phyloP scores from a whole-genome alignment of 257 asterid species.

The Striga asiatica region DNA sequence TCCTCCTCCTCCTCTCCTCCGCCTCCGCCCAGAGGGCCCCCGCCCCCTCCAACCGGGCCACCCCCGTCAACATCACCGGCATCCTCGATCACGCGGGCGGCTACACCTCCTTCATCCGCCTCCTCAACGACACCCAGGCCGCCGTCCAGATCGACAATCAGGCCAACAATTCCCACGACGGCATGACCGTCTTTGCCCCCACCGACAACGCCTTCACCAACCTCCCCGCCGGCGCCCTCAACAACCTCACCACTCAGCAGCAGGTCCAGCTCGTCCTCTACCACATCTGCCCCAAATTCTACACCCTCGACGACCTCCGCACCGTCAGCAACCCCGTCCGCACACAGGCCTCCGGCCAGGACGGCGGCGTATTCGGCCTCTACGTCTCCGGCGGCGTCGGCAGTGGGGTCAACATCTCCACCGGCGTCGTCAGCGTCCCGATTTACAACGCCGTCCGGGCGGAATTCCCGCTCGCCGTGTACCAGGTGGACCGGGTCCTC shows the following conservation, averaged over 20 bases:
- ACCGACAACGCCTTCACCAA: slow-evolving; percentile 72
- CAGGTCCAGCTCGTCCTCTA: slow-evolving; percentile 54
- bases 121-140: slow-evolving; percentile 40
- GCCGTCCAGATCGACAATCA: slow-evolving; percentile 43
- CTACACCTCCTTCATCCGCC: slow-evolving; percentile 39
- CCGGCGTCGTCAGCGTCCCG: slow-evolving; percentile 39
- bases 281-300: slow-evolving; percentile 63
- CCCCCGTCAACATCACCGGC: slow-evolving; percentile 45
- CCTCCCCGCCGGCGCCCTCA: slow-evolving; percentile 69
- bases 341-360: slow-evolving; percentile 65
- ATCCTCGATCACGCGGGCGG: slow-evolving; percentile 52
- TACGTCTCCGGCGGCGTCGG: slow-evolving; percentile 31
- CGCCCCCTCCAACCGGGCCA: slow-evolving; percentile 49
- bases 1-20: slow-evolving; percentile 12
- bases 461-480: slow-evolving; percentile 59
- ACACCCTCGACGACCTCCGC: slow-evolving; percentile 30
- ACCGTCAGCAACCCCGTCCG: slow-evolving; percentile 87
- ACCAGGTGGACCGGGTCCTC: slow-evolving; percentile 62
- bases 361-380: slow-evolving; percentile 41
- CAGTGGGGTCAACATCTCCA: slow-evolving; percentile 55
- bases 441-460: slow-evolving; percentile 41
- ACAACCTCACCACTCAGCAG: slow-evolving; percentile 50
- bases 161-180: slow-evolving; percentile 59
- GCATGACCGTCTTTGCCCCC: slow-evolving; percentile 78
- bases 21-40: slow-evolving; percentile 47